Evolutionary conservation across 768 basidiomycete species (phyloP).

Genomic region (Boletus fagicola): DNA sequence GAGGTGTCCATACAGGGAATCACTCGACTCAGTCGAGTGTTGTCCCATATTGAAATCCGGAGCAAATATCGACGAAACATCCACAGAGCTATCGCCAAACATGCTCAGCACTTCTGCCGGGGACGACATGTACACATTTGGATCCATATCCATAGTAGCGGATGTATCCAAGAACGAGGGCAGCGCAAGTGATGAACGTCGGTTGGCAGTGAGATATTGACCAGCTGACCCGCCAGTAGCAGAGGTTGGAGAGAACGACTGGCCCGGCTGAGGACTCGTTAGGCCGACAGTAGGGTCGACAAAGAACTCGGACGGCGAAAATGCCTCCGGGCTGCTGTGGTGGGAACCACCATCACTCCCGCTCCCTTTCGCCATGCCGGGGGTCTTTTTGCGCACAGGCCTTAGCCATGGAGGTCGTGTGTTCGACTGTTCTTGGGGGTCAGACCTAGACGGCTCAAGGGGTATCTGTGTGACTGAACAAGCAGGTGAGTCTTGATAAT

Average conservation of each 20-base stretch:
- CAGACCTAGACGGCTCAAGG: constrained; percentile 63
- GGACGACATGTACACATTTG: constrained; percentile 50
- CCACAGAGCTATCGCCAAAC: constrained; percentile 46
- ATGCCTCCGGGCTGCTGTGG: constrained; percentile 59
- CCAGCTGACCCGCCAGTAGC: constrained; percentile 12
- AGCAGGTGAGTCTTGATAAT: constrained; percentile 11
- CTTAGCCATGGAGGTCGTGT: constrained; percentile 83
- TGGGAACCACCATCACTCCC: constrained; percentile 46
- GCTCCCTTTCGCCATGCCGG: constrained; percentile 44
- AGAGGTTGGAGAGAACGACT: constrained; percentile 24
- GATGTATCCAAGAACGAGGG: constrained; percentile 31
- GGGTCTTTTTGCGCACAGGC: constrained; percentile 77
- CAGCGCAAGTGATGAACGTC: constrained; percentile 24
- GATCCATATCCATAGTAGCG: constrained; percentile 47
- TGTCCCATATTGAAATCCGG: constrained; percentile 32
- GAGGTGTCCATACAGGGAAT: constrained; percentile 30
- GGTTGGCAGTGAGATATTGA: constrained; percentile 25
- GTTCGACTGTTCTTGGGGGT: constrained; percentile 45
- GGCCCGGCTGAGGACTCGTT: constrained; percentile 26
- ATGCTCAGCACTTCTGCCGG: constrained; percentile 61
- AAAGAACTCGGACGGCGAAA: constrained; percentile 65
- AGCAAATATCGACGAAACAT: constrained; percentile 35
- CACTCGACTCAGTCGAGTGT: constrained; percentile 25
- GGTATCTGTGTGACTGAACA: constrained; percentile 78
- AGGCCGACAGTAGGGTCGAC: constrained; percentile 39